Conservation (phyloP, 1,284 basidiomycete species). For the Coniophora puteana region DNA sequence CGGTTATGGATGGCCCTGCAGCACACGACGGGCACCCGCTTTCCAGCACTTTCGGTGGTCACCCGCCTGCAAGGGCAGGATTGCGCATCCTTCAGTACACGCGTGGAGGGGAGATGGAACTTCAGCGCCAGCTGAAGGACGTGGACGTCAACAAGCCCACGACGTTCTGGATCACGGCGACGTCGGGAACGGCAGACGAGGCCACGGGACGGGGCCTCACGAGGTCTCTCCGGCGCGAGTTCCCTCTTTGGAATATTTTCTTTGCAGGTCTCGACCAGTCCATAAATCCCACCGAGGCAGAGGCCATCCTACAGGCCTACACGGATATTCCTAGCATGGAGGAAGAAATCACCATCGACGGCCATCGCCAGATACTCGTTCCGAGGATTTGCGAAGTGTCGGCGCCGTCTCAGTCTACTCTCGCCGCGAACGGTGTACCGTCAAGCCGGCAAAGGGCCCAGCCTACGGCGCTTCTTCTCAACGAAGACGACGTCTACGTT, state of each 20-base stretch:
- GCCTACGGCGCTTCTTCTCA: not conserved
- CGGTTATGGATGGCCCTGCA: too few species aligned
- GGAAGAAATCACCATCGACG: slow-evolving; percentile 1
- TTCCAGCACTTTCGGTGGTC: not conserved
- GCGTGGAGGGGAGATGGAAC: not conserved
- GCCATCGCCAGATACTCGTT: not conserved
- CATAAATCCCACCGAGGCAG: not conserved
- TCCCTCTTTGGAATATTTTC: slow-evolving; percentile 12
- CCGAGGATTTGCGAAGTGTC: slow-evolving; percentile 1
- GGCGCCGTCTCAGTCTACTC: too few species aligned
- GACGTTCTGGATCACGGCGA: slow-evolving; percentile 1
- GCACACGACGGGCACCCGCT: not conserved
- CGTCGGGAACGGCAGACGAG: not conserved
- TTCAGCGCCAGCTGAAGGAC: not conserved
- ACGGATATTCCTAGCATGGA: not conserved
- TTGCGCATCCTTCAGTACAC: not conserved
- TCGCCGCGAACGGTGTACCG: not conserved
- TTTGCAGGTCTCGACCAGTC: slow-evolving; percentile 9
- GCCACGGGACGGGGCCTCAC: slow-evolving; percentile 5
- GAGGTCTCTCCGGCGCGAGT: slow-evolving; percentile 16
- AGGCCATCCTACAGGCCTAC: not conserved
- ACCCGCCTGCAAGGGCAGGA: too few species aligned
- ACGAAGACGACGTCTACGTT: slow-evolving; percentile 1
- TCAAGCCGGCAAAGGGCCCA: not conserved
- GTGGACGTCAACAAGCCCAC: not conserved